phyloP scores from a whole-genome alignment of 345 rosid genomes.

The Corchorus capsularis region DNA sequence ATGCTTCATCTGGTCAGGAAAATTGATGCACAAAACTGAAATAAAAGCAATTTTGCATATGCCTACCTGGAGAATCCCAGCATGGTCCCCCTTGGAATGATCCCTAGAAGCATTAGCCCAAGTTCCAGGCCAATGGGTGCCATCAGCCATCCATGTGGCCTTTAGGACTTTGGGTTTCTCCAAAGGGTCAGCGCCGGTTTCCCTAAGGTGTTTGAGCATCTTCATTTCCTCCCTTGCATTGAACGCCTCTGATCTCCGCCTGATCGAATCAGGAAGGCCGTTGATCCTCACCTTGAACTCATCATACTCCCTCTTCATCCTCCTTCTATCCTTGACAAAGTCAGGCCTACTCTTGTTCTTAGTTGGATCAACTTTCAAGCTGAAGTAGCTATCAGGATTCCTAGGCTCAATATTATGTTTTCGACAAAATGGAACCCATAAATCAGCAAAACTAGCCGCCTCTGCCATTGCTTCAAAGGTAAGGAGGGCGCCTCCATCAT shows the following conservation, averaged over 20 bases:
- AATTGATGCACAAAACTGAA: not conserved
- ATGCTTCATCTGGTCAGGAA: not conserved
- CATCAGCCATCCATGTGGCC: conserved; percentile 99
- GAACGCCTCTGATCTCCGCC: conserved; percentile 93
- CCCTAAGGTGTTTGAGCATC: conserved; percentile 76
- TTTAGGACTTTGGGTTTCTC: conserved; percentile 70
- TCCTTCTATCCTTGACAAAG: conserved; percentile 90
- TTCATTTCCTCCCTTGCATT: conserved; percentile 98
- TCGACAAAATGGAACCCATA: conserved; percentile 95
- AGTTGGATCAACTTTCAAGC: conserved; percentile 79
- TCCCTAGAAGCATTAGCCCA: conserved; percentile 63
- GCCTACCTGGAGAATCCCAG: conserved; percentile 73
- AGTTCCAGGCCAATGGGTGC: conserved; percentile 96
- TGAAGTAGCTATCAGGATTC: conserved; percentile 84
- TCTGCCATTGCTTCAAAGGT: conserved; percentile 98
- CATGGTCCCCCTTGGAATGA: conserved; percentile 92
- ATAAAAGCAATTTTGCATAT: not conserved
- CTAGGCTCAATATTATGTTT: conserved; percentile 88
- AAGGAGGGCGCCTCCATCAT: conserved; percentile 95
- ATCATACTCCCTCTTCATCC: conserved; percentile 83
- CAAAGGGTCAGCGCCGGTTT: conserved; percentile 66
- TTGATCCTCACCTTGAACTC: conserved; percentile 94
- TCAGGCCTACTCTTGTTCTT: conserved; percentile 82
- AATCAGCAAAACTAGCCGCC: conserved; percentile 90
- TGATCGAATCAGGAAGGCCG: conserved; percentile 82